Evolutionary conservation across 2,329 filamentous ascomycete genomes (phyloP), one percentile per base, ranked within the genome.

Genomic region (Xylariaceae sp.): DNA sequence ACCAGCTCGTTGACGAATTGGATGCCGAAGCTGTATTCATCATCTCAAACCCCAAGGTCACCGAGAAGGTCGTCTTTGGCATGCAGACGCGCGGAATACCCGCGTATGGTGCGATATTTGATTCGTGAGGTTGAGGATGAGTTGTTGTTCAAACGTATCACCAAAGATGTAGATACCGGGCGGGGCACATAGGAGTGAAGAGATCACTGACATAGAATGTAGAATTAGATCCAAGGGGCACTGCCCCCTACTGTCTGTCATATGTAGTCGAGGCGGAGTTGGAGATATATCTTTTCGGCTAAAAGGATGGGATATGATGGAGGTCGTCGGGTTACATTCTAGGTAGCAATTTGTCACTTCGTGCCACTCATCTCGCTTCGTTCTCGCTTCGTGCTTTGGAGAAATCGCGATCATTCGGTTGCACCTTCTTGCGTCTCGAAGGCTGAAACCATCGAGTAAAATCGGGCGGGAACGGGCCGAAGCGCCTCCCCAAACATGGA

Each of bases 31-130:
- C 88, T 1, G 87, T 90, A 39, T 86, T 90, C 70, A 81, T 91
- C 62, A 87, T 92, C 68, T 86, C 85, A 58, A 92, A 91, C 71
- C 83, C 86, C 56, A 80, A 74, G 58, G 80, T 90, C 47, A 91
- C 88, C n/a, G 80, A 80, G 69, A 84, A 83, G 74, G 80, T 91
- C 1, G 87, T 91, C 0, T 88, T 86, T 69, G 86, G 82, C 6
- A 75, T 92, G 61, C 87, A 90, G 72, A 79, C 77, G 30, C 78
- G 85, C 55, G 87, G 87, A 0, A 73, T 90, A 8, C 80, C 84
- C 2, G 87, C 87, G 1, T 92, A 83, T 73, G 89, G 88, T 7
- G 87, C 88, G 7, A 89, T 92, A 66, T 92, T 88, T 75, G 89
- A 92, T 64, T 70, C 68, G 1, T 62, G 18, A 58, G 37, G n/a